A percentile compares a stretch with the other conserved stretches of the same genome.
Evolutionary conservation across 495 filamentous ascomycete genomes (phyloP).

Genomic region (Entonaema liquescens): DNA sequence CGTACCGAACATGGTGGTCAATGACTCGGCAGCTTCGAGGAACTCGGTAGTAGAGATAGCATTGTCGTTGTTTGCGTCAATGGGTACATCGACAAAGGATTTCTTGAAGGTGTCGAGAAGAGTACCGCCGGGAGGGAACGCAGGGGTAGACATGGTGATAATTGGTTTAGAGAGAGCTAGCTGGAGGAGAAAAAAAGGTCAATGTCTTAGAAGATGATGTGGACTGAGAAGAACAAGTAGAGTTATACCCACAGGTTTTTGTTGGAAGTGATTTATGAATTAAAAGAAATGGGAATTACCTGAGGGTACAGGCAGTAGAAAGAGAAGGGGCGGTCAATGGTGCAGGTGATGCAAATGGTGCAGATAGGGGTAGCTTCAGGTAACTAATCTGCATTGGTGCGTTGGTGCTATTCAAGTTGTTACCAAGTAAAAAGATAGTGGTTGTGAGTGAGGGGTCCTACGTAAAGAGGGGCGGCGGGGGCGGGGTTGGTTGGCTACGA

Average conservation of each 20-base stretch:
- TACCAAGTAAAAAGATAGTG: not conserved
- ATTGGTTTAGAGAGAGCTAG: slow-evolving; percentile 12
- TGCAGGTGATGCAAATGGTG: not conserved
- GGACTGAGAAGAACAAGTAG: not conserved
- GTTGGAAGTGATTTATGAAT: not conserved
- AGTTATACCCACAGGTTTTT: not conserved
- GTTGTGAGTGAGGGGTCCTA: not conserved
- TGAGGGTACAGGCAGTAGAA: too few species aligned
- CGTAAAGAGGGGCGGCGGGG: not conserved
- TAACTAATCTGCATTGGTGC: not conserved
- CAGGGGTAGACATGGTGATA: slow-evolving; percentile 49
- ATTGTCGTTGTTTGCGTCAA: slow-evolving; percentile 75
- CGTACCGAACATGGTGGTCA: slow-evolving; percentile 87
- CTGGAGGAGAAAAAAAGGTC: not conserved
- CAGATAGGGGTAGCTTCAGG: slow-evolving; percentile 1
- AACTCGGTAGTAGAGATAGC: slow-evolving; percentile 86
- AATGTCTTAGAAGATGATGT: not conserved
- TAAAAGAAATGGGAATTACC: not conserved
- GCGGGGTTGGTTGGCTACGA: not conserved
- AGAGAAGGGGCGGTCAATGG: slow-evolving; percentile 27
- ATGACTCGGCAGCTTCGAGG: slow-evolving; percentile 85
- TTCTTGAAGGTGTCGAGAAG: slow-evolving; percentile 84
- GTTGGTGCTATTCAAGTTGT: not conserved
- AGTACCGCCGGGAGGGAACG: slow-evolving; percentile 71
- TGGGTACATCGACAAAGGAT: slow-evolving; percentile 82